These are phyloP conservation scores for Komagataea norvegica DNA, from an alignment of 1,139 yeast genomes.

Conservation along the genomic window DNA sequence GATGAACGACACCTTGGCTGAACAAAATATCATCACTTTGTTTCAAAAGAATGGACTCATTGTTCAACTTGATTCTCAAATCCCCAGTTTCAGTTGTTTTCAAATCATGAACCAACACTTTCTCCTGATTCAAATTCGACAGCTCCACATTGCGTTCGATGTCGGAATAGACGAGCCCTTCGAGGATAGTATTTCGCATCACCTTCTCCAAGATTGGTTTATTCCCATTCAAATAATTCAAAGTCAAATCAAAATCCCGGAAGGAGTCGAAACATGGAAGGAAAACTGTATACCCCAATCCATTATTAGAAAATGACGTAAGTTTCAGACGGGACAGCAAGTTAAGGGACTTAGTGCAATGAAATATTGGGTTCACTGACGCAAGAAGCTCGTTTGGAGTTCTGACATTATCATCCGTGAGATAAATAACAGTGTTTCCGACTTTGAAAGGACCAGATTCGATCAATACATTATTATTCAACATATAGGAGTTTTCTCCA, in stretches of 20 bases:
- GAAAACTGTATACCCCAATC: conserved; percentile 66
- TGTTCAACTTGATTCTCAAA: conserved; percentile 26
- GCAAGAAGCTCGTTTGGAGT: conserved; percentile 49
- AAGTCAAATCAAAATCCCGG: conserved; percentile 59
- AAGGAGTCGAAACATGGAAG: conserved; percentile 79
- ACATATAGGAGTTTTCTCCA: conserved; percentile 38
- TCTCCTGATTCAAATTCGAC: conserved; percentile 34
- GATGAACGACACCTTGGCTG: conserved; percentile 82
- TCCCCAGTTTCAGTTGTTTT: conserved; percentile 9
- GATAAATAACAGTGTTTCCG: conserved; percentile 59
- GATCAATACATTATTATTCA: conserved; percentile 44
- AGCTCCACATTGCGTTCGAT: conserved; percentile 31
- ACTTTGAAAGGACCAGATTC: conserved; percentile 40
- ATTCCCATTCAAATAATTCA: conserved; percentile 53
- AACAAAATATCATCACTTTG: conserved; percentile 67
- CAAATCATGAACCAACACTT: conserved; percentile 18
- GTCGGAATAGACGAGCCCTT: conserved; percentile 67
- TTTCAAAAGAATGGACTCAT: conserved; percentile 27
- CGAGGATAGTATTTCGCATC: conserved; percentile 55
- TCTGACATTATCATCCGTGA: conserved; percentile 55
- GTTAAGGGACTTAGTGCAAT: conserved; percentile 47
- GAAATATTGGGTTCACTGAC: conserved; percentile 51
- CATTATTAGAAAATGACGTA: conserved; percentile 40
- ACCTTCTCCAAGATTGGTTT: conserved; percentile 45
- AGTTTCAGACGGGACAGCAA: conserved; percentile 48